These are phyloP conservation scores for Lactarius tabidus DNA, from an alignment of 768 basidiomycete genomes.

Conservation along the genomic window DNA sequence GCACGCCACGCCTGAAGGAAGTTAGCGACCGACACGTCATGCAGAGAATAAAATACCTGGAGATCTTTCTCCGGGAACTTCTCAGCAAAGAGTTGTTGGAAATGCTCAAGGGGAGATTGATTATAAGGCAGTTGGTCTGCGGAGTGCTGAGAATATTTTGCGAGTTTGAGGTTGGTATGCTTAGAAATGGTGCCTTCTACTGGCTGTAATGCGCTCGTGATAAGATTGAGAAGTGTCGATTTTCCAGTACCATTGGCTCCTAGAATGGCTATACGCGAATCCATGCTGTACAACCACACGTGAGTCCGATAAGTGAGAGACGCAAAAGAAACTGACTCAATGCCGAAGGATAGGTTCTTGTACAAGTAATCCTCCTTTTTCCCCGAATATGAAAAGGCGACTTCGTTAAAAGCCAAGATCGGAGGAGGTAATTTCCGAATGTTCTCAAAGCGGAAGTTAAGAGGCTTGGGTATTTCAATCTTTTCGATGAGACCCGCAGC, in stretches of 20 bases:
- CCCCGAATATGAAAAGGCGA: constrained; percentile 95
- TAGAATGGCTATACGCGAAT: constrained; percentile 91
- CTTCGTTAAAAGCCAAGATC: constrained; percentile 92
- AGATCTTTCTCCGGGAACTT: constrained; percentile 95
- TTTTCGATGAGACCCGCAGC: constrained; percentile 96
- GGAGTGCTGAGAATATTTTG: constrained; percentile 98
- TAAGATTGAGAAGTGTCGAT: constrained; percentile 85
- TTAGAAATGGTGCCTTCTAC: constrained; percentile 83
- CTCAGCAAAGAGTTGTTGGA: constrained; percentile 70
- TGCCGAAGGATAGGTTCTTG: constrained; percentile 88
- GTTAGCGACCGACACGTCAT: constrained; percentile 16
- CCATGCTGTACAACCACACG: constrained; percentile 56
- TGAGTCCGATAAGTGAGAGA: constrained; percentile 12
- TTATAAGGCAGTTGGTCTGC: constrained; percentile 98
- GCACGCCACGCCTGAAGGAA: constrained; percentile 77
- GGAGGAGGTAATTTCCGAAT: constrained; percentile 91
- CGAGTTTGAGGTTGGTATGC: constrained; percentile 86
- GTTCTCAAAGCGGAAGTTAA: constrained; percentile 96
- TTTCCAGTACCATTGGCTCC: constrained; percentile 96
- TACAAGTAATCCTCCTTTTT: constrained; percentile 87
- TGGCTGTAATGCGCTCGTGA: constrained; percentile 79
- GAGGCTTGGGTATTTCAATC: constrained; percentile 64
- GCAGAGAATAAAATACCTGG: constrained; percentile 39
- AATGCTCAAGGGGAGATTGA: constrained; percentile 86
- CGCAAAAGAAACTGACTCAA: constrained; percentile 60